Conservation (phyloP, 768 basidiomycete species). For the Lyophyllum shimeji region DNA sequence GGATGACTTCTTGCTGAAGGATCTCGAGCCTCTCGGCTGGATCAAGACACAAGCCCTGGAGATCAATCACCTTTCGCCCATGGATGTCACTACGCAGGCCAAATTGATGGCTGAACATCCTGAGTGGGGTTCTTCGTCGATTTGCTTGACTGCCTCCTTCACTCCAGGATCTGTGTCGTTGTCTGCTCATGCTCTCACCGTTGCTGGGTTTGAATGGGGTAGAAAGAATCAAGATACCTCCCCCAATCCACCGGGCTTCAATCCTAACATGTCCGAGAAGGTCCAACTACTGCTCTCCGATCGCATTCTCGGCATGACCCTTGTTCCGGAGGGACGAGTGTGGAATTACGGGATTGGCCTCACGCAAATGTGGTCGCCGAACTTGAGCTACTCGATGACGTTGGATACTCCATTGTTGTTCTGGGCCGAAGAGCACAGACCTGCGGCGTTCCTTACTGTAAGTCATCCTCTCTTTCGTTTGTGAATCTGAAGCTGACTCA, state of each 20-base stretch:
- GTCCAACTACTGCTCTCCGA: conserved; percentile 93
- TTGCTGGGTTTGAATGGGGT: conserved; percentile 97
- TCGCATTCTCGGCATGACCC: conserved; percentile 92
- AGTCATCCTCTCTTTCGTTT: conserved; percentile 29
- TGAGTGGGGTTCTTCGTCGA: conserved; percentile 91
- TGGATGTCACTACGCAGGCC: conserved; percentile 91
- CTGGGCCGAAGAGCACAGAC: conserved; percentile 96
- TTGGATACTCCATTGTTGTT: conserved; percentile 92
- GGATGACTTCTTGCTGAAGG: conserved; percentile 93
- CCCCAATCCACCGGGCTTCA: conserved; percentile 88
- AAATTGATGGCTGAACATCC: conserved; percentile 97
- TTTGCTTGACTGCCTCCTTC: conserved; percentile 93
- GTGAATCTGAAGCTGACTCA: conserved; percentile 2
- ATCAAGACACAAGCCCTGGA: conserved; percentile 96
- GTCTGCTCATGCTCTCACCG: conserved; percentile 86
- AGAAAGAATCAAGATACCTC: conserved; percentile 89
- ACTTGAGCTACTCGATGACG: conserved; percentile 75
- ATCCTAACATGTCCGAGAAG: conserved; percentile 97
- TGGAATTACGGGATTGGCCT: conserved; percentile 98
- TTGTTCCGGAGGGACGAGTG: conserved; percentile 90
- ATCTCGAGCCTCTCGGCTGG: conserved; percentile 94
- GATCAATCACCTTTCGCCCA: conserved; percentile 88
- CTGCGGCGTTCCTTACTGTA: conserved; percentile 90
- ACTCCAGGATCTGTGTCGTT: conserved; percentile 97
- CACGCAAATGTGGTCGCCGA: conserved; percentile 88